phyloP scores from a whole-genome alignment of 306 rosid species.

The Cucurbita pepo region DNA sequence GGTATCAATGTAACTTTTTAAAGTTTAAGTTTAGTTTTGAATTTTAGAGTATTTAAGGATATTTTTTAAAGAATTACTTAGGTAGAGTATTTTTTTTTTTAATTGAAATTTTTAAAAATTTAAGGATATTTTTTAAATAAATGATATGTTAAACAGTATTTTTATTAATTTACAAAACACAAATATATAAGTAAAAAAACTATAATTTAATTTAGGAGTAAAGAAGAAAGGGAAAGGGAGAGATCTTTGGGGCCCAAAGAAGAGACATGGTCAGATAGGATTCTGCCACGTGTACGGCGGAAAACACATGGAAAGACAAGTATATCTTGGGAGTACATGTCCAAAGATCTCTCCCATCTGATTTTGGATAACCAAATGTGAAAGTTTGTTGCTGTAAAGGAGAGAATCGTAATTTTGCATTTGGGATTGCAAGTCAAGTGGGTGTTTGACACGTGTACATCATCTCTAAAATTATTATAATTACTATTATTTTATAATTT shows the following conservation, averaged over 20 bases:
- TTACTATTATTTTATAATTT: background rate
- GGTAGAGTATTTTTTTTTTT: too few relatives aligned
- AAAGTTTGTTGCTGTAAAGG: background rate
- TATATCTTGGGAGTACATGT: background rate
- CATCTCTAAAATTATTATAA: background rate
- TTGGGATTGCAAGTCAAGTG: background rate
- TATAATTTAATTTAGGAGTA: too few relatives aligned
- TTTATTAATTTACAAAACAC: too few relatives aligned
- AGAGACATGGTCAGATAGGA: background rate
- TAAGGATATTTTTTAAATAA: too few relatives aligned
- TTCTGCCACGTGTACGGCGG: conserved; percentile 8
- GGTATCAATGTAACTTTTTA: too few relatives aligned
- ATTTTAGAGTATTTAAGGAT: too few relatives aligned
- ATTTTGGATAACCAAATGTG: conserved; percentile 2
- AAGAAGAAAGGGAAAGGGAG: too few relatives aligned
- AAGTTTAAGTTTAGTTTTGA: too few relatives aligned
- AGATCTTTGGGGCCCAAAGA: background rate
- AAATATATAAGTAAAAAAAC: too few relatives aligned
- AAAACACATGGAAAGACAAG: background rate
- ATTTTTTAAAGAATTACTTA: too few relatives aligned
- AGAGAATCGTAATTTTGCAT: background rate
- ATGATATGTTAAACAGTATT: too few relatives aligned
- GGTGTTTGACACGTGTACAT: conserved; percentile 6
- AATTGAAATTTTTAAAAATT: too few relatives aligned
- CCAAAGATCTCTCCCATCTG: conserved; percentile 1